phyloP scores from a whole-genome alignment of 352 stramenopile genomes.

The Saprolegnia diclina region DNA sequence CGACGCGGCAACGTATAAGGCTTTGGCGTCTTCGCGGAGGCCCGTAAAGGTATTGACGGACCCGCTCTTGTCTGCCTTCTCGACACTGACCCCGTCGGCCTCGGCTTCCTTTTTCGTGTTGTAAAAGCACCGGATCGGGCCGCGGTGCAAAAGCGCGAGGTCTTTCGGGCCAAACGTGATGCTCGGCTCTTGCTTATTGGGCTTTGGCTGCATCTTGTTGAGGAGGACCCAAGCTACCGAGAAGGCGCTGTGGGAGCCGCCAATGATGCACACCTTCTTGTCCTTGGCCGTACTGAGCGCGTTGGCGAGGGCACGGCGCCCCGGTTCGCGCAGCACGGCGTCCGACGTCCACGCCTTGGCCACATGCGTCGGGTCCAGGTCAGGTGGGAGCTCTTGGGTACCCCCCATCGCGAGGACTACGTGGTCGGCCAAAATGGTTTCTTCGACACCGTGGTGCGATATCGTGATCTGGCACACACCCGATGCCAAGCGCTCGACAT shows the following conservation, averaged over 20 bases:
- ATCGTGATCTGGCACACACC: slow-evolving; percentile 23
- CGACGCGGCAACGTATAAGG: slow-evolving; percentile 60
- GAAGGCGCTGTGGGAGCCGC: slow-evolving; percentile 82
- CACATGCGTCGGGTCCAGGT: slow-evolving; percentile 34
- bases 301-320: slow-evolving; percentile 45
- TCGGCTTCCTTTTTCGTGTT: slow-evolving; percentile 70
- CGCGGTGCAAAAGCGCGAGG: slow-evolving; percentile 77
- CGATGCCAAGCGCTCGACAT: slow-evolving; percentile 32
- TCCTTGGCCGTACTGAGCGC: slow-evolving; percentile 40
- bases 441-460: neutral
- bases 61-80: slow-evolving; percentile 49
- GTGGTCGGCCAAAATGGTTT: slow-evolving; percentile 47
- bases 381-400: slow-evolving; percentile 39
- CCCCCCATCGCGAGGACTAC: slow-evolving; percentile 67
- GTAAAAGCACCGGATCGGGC: slow-evolving; percentile 76
- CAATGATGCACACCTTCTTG: slow-evolving; percentile 72
- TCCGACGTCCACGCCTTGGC: slow-evolving; percentile 67
- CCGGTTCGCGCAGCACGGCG: slow-evolving; percentile 52
- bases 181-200: neutral
- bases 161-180: slow-evolving; percentile 53
- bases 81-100: slow-evolving; percentile 51
- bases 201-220: slow-evolving; percentile 33
- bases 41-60: slow-evolving; percentile 84
- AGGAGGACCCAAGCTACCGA: slow-evolving; percentile 75
- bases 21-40: slow-evolving; percentile 76